These are phyloP conservation scores for Fraxinus cuspidata DNA, from an alignment of 257 asterid species.

Conservation along the genomic window DNA sequence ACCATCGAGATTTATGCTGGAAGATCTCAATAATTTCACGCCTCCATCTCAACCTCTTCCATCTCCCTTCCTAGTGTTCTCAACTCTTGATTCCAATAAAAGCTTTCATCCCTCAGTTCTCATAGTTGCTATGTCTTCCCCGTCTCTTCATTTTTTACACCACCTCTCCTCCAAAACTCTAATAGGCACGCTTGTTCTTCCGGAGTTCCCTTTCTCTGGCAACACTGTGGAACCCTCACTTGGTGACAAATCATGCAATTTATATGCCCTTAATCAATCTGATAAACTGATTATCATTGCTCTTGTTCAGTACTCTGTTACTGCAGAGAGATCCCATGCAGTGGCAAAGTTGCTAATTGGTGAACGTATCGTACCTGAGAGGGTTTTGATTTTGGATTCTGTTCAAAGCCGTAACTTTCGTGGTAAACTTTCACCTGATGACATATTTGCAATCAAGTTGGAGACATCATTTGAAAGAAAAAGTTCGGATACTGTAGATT, in stretches of 20 bases:
- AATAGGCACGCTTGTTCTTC: conserved; percentile 70
- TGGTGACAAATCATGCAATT: conserved; percentile 78
- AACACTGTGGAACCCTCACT: conserved; percentile 66
- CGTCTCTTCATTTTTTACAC: conserved; percentile 69
- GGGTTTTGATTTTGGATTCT: conserved; percentile 82
- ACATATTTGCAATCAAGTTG: conserved; percentile 67
- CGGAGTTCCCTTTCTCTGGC: conserved; percentile 77
- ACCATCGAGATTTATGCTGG: conserved; percentile 85
- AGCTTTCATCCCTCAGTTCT: conserved; percentile 69
- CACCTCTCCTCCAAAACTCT: conserved; percentile 65
- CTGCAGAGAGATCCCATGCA: conserved; percentile 78
- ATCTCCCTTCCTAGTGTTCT: conserved; percentile 66
- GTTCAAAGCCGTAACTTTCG: conserved; percentile 70
- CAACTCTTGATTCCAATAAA: conserved; percentile 46
- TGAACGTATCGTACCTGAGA: conserved; percentile 59
- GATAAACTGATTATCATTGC: conserved; percentile 54
- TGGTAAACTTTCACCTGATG: conserved; percentile 79
- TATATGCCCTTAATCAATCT: conserved; percentile 57
- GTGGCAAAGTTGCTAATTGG: conserved; percentile 77
- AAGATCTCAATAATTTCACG: conserved; percentile 89
- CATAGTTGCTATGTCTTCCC: conserved; percentile 73
- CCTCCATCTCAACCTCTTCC: conserved; percentile 79
- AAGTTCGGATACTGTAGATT: conserved; percentile 29
- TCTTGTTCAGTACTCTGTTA: conserved; percentile 66
- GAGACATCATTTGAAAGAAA: conserved; percentile 72